Evolutionary conservation across 108 stramenopile species (phyloP), one percentile per base, ranked within the genome.

Genomic region (Nitzschia inconspicua): DNA sequence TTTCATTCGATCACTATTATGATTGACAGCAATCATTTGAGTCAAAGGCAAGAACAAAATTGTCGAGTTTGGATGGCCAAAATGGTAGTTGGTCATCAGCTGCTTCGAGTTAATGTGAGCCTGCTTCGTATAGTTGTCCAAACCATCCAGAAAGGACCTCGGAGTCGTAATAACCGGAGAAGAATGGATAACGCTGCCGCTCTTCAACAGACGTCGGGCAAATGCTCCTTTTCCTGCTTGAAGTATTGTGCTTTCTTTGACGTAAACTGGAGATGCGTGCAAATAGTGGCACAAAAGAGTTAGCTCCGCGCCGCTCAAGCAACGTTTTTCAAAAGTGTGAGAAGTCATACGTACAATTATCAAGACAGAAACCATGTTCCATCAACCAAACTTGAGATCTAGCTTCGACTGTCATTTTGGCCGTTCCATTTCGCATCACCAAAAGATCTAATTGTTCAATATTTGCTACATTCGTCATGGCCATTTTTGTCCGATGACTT

Each of bases 131-230:
- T n/a, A 27, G 60, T 46, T n/a, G n/a, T n/a, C n/a, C n/a, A n/a
- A n/a, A n/a, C n/a, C 13, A 79, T 31, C 23, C 1, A 79, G 29
- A 19, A 40, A 40, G 26, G 51, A 58, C 8, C 67, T 66, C 6
- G 73, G 58, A 54, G 78, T 78, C 0, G 75, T 77, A 2, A 76
- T 77, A 51, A n/a, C 70, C 51, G 68, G 30, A 24, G 16, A n/a
- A n/a, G n/a, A 40, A 84, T 77, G 14, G 73, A 30, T 75, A 78
- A 6, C 58, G 2, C 1, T 49, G 34, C 6, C 19, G 46, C 25
- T 46, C 11, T n/a, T 31, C 24, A 59, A 24, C 4, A 32, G n/a
- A 8, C 57, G 36, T 9, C 57, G 37, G 31, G 63, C 49, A 28
- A 64, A 64, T 11, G 63, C 63, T 11, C 63, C 63, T 13, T 34